These are phyloP conservation scores for Picochlorum sp. DNA, from an alignment of 139 green algal species.

Conservation along the genomic window DNA sequence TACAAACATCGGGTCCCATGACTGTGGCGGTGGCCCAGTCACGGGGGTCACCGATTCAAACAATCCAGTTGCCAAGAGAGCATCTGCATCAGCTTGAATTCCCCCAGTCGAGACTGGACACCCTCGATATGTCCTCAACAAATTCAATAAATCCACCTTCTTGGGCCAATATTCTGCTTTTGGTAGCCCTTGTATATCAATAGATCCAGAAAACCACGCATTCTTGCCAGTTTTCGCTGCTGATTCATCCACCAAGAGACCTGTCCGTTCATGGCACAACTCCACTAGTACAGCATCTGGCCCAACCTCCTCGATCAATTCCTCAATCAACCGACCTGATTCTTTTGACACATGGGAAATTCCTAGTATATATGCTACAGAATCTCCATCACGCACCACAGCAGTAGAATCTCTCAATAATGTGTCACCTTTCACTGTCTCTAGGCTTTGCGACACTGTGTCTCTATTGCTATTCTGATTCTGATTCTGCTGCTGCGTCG, in stretches of 20 bases:
- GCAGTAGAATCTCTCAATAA: neutral
- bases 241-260: slow-evolving; percentile 50
- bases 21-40: neutral
- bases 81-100: slow-evolving; percentile 55
- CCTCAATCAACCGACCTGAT: slow-evolving; percentile 43
- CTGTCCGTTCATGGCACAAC: slow-evolving; percentile 71
- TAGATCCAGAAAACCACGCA: slow-evolving; percentile 44
- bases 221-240: slow-evolving; percentile 12
- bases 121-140: slow-evolving; percentile 32
- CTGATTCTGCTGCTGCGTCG: too few species aligned
- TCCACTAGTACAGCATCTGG: slow-evolving; percentile 61
- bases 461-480: too few species aligned
- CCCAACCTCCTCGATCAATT: slow-evolving; percentile 40
- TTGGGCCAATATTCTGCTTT: slow-evolving; percentile 38
- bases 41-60: slow-evolving; percentile 45
- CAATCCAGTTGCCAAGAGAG: slow-evolving; percentile 52
- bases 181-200: slow-evolving; percentile 1
- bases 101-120: slow-evolving; percentile 37
- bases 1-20: neutral
- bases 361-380: slow-evolving; percentile 62
- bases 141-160: slow-evolving; percentile 31
- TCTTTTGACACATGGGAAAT: slow-evolving; percentile 67
- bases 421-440: neutral
- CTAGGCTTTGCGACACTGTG: neutral
- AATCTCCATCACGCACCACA: slow-evolving; percentile 3